A percentile compares a stretch with the other conserved stretches of the same genome.
phyloP scores from a whole-genome alignment of 345 rosid genomes.

The Citrus hindsii region DNA sequence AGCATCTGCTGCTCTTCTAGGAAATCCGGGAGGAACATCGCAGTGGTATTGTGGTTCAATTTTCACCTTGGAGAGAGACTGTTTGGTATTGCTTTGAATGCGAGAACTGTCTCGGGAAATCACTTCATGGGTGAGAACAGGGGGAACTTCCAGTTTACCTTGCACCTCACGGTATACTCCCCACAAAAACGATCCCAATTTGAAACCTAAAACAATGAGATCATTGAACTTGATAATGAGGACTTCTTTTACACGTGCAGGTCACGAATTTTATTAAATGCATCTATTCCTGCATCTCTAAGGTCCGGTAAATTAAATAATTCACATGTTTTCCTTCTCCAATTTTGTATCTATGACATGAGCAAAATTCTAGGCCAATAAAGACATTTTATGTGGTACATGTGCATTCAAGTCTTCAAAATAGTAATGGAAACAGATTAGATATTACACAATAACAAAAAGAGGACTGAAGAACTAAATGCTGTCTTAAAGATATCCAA shows the following conservation, averaged over 20 bases:
- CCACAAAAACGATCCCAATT: neutral
- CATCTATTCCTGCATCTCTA: no score
- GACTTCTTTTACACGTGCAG: neutral
- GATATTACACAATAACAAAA: neutral
- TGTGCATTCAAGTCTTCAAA: neutral
- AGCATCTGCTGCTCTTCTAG: neutral
- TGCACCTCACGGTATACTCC: neutral
- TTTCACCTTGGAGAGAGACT: neutral
- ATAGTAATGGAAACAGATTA: neutral
- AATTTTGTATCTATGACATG: neutral
- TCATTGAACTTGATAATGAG: neutral
- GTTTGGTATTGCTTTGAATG: neutral
- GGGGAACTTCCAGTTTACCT: neutral
- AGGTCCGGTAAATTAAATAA: neutral
- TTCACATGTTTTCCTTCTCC: neutral
- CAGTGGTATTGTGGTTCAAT: neutral
- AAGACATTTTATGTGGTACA: neutral
- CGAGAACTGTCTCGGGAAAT: neutral
- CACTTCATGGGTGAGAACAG: neutral
- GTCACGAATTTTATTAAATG: neutral
- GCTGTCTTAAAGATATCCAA: neutral
- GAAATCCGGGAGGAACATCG: neutral
- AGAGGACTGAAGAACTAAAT: neutral
- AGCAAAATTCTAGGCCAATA: neutral
- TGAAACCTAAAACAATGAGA: neutral